Percentiles rank a stretch among this genome's conserved stretches.
Evolutionary conservation across 352 stramenopile genomes (phyloP).

Genomic region (Phytophthora rubi): DNA sequence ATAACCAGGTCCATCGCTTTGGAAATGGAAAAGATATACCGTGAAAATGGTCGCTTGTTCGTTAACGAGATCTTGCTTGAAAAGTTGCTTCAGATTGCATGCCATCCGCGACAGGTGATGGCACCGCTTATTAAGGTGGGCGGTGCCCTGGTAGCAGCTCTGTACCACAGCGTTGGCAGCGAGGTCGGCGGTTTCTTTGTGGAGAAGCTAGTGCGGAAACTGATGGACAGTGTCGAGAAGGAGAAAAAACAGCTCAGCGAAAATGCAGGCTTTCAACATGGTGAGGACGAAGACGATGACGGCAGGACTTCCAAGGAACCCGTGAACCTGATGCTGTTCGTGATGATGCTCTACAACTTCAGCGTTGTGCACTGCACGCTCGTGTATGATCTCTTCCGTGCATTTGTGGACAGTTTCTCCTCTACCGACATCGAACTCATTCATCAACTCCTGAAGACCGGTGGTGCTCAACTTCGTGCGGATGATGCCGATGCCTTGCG

Average conservation of each 20-base stretch:
- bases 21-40: slow-evolving; percentile 87
- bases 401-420: slow-evolving; percentile 79
- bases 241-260: slow-evolving; percentile 35
- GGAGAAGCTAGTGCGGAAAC: slow-evolving; percentile 72
- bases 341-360: slow-evolving; percentile 92
- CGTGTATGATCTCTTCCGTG: slow-evolving; percentile 91
- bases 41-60: slow-evolving; percentile 67
- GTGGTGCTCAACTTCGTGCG: slow-evolving; percentile 80
- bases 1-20: slow-evolving; percentile 60
- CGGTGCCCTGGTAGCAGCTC: slow-evolving; percentile 64
- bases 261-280: slow-evolving; percentile 11
- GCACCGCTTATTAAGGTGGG: slow-evolving; percentile 79
- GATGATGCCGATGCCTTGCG: slow-evolving; percentile 87
- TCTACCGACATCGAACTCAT: slow-evolving; percentile 88
- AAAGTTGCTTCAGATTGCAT: slow-evolving; percentile 70
- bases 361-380: slow-evolving; percentile 89
- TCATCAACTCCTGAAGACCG: slow-evolving; percentile 83
- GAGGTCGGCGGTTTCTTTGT: slow-evolving; percentile 86
- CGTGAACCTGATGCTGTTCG: slow-evolving; percentile 86
- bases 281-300: slow-evolving; percentile 35
- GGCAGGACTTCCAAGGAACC: slow-evolving; percentile 63
- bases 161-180: slow-evolving; percentile 82
- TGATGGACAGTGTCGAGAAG: slow-evolving; percentile 55
- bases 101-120: slow-evolving; percentile 76
- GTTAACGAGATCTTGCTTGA: slow-evolving; percentile 80